Evolutionary conservation across 176 grass and related monocot genomes (phyloP).

Genomic region (Urochloa ruziziensis): DNA sequence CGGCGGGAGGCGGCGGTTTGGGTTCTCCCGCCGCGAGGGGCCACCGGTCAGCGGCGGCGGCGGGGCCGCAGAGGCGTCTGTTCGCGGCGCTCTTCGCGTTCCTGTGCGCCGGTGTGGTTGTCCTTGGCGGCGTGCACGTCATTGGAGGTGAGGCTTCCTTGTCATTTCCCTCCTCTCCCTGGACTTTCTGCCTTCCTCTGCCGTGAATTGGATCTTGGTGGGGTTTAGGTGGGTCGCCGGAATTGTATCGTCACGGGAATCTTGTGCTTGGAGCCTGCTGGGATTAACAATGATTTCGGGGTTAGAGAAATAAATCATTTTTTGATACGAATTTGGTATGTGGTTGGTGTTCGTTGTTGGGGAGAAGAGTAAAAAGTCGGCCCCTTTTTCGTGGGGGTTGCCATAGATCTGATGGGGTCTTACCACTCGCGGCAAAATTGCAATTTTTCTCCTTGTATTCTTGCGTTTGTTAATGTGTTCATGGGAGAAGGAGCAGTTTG

Average conservation of each 20-base stretch:
- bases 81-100: constrained; percentile 47
- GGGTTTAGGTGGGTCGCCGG: constrained; percentile 21
- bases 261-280: constrained; percentile 6
- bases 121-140: constrained; percentile 41
- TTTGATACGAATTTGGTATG: constrained; percentile 1
- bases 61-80: constrained; percentile 27
- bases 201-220: constrained; percentile 38
- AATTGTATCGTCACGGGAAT: constrained; percentile 8
- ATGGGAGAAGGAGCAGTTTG: background rate
- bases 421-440: background rate
- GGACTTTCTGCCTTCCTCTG: background rate
- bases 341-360: constrained; percentile 25
- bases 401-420: constrained; percentile 26
- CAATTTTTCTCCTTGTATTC: constrained; percentile 13
- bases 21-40: constrained; percentile 32
- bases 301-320: background rate
- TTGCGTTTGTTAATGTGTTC: background rate
- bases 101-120: constrained; percentile 36
- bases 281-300: constrained; percentile 3
- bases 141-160: constrained; percentile 48
- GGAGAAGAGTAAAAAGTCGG: constrained; percentile 14
- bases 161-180: background rate
- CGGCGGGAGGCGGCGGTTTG: background rate
- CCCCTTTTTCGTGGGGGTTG: background rate
- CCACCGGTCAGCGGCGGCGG: constrained; percentile 14